Evolutionary conservation across 108 stramenopile genomes (phyloP).

Genomic region (Skeletonema tropicum): DNA sequence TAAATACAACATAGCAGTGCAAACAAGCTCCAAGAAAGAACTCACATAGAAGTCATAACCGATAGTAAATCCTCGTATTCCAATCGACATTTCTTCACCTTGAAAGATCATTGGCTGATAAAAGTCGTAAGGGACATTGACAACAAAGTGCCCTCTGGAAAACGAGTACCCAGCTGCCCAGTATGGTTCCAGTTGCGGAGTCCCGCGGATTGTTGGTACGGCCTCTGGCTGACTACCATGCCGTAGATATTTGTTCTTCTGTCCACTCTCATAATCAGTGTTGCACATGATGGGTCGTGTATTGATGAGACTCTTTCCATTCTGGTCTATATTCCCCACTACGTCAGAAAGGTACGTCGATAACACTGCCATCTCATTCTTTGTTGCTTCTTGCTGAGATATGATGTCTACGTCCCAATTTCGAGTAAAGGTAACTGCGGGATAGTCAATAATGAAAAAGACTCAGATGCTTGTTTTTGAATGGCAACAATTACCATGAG

Average conservation of each 20-base stretch:
- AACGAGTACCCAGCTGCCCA: constrained; percentile 95
- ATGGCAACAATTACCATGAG: neutral
- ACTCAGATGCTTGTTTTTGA: neutral
- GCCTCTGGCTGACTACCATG: constrained; percentile 89
- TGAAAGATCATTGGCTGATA: constrained; percentile 82
- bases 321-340: constrained; percentile 66
- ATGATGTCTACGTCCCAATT: constrained; percentile 94
- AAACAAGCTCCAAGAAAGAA: neutral
- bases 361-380: constrained; percentile 93
- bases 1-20: neutral
- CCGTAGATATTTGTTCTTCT: constrained; percentile 77
- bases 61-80: constrained; percentile 85
- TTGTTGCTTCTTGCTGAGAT: constrained; percentile 70
- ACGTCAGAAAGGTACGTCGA: constrained; percentile 89
- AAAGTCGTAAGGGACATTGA: constrained; percentile 84
- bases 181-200: constrained; percentile 85
- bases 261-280: constrained; percentile 82
- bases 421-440: constrained; percentile 76
- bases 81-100: constrained; percentile 92
- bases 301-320: constrained; percentile 69
- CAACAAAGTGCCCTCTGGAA: constrained; percentile 83
- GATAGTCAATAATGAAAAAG: neutral
- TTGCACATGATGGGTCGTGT: constrained; percentile 94
- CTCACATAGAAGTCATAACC: constrained; percentile 86
- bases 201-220: constrained; percentile 60